Base-by-base conservation (phyloP, 1,284 basidiomycete species). In the Boletus smithii region DNA sequence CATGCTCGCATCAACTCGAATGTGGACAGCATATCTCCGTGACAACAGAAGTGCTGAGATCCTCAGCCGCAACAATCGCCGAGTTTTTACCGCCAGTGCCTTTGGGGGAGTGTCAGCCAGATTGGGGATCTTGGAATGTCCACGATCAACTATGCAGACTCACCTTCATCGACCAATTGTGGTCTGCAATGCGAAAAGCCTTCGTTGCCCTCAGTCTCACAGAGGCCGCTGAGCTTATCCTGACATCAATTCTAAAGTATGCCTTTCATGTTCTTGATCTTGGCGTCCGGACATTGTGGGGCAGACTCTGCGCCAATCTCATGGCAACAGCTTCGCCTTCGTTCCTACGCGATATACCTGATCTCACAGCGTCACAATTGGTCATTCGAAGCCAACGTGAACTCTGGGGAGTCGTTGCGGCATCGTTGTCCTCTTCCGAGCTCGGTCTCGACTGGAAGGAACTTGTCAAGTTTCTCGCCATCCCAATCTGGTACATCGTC, bases 161-260 rank as follows among this genome's bases (percentile, higher is more conserved):
- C 18, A 43, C 48, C 3, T 58, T 70, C 26, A 62, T 75, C 16
- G 55, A 57, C 27, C 70, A 70, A 42, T 61, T 83, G 26, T 83
- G 79, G 80, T 63, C 49, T 16, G 67, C 72, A n/a, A 67, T 75
- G 60, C 72, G 67, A 60, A 72, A 72, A 33, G 72, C 75, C 3
- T 79, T 79, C 44, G 54, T 65, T 24, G 38, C 57, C 1, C 23
- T 62, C 7, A 70, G 64, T 67, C 67, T 81, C 14, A 56, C 68
- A 0, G 57, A 63, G 6, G 59, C 69, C 1, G 77, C 80, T 3
- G 71, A 72, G 42, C 57, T 60, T 0, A 66, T 83, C 18, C 60
- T 83, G 8, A 62, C 58, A 0, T 66, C 65, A 0, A 52, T 80
- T 10, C 52, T 80, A 17, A 67, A 69, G 40, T 65, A 66, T 29